Evolutionary conservation across 495 filamentous ascomycete genomes (phyloP).

Genomic region (Penicillium silybi): DNA sequence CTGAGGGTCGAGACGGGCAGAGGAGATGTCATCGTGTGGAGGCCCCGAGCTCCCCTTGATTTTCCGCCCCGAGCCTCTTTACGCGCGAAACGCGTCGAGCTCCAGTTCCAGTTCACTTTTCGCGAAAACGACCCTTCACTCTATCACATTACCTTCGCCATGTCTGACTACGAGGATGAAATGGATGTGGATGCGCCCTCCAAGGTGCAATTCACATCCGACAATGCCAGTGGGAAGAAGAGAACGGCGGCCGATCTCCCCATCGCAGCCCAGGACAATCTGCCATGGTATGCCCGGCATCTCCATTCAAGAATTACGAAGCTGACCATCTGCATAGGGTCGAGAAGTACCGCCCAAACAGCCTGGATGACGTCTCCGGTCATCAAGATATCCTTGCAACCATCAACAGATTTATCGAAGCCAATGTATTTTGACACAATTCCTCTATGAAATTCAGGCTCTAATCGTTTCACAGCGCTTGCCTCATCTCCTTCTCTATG

Average conservation of each 20-base stretch:
- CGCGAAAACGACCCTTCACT: conserved; percentile 3
- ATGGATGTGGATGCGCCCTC: conserved; percentile 74
- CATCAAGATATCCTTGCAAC: conserved; percentile 96
- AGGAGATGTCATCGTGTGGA: conserved; percentile 39
- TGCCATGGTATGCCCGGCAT: conserved; percentile 68
- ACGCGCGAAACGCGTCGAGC: conserved; percentile 40
- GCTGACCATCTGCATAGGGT: conserved; percentile 58
- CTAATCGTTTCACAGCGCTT: conserved; percentile 52
- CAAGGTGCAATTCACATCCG: conserved; percentile 51
- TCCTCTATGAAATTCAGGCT: not conserved
- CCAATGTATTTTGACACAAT: conserved; percentile 55
- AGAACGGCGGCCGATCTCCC: conserved; percentile 88
- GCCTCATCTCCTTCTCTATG: conserved; percentile 96
- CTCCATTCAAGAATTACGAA: not conserved
- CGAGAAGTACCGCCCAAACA: conserved; percentile 94
- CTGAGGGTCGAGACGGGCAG: conserved; percentile 24
- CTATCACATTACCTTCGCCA: conserved; percentile 37
- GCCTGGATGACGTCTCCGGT: conserved; percentile 89
- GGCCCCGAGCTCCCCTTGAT: conserved; percentile 28
- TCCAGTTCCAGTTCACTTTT: conserved; percentile 8
- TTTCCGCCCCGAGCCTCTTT: conserved; percentile 47
- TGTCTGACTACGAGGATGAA: conserved; percentile 91
- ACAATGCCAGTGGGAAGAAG: conserved; percentile 73
- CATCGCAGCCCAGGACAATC: conserved; percentile 85
- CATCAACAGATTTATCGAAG: conserved; percentile 93